A percentile compares a stretch with the other conserved stretches of the same genome.
phyloP scores from a whole-genome alignment of 108 stramenopile species.

The Pseudonitzschia delicatissima region DNA sequence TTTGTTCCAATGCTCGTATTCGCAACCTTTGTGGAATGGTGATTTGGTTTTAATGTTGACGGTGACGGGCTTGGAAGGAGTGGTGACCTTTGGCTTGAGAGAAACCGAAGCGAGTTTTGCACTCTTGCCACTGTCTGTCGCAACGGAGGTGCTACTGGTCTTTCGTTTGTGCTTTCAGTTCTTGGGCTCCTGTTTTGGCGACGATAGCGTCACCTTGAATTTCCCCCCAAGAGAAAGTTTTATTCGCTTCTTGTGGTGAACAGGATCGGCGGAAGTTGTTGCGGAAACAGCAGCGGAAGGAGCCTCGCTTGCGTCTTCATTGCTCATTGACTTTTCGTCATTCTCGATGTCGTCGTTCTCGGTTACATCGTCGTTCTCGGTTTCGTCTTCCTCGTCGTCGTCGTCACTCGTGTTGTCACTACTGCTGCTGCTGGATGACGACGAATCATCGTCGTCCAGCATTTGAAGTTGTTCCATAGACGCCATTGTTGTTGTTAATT shows the following conservation, averaged over 20 bases:
- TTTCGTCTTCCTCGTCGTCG: slow-evolving; percentile 9
- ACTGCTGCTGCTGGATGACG: slow-evolving; percentile 9
- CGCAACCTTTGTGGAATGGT: not conserved
- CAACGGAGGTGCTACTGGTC: too few relatives aligned
- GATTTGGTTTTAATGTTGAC: not conserved
- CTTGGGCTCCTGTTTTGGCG: not conserved
- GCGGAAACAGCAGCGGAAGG: not conserved
- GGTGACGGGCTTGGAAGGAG: not conserved
- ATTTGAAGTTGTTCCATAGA: slow-evolving; percentile 25
- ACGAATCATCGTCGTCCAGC: slow-evolving; percentile 14
- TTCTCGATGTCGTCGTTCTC: slow-evolving; percentile 1
- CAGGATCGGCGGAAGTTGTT: not conserved
- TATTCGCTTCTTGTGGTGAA: slow-evolving; percentile 10
- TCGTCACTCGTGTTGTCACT: slow-evolving; percentile 10
- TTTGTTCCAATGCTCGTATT: not conserved
- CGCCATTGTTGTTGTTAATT: slow-evolving; percentile 22
- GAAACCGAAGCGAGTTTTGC: not conserved
- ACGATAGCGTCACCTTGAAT: not conserved
- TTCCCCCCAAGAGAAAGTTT: slow-evolving; percentile 7
- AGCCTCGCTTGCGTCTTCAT: not conserved
- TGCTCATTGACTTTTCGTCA: not conserved
- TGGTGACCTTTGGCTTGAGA: not conserved
- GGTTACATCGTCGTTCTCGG: slow-evolving; percentile 17
- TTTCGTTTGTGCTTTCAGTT: not conserved
- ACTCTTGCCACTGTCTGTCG: not conserved